These are phyloP conservation scores for Cercospora sp. DNA, from an alignment of 2,329 filamentous ascomycete species.

Conservation along the genomic window DNA sequence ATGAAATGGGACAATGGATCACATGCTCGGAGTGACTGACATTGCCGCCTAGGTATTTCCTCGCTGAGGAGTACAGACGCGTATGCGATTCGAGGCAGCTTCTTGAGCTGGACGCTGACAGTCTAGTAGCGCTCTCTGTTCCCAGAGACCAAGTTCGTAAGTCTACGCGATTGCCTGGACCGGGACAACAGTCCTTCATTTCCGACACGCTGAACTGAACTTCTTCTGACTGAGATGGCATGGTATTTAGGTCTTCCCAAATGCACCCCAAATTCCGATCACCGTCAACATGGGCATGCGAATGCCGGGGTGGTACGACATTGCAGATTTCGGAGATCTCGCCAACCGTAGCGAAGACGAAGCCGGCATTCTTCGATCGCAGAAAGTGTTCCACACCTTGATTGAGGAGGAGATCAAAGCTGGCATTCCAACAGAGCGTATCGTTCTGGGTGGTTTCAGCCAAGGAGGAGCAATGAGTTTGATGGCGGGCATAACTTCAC, in stretches of 20 bases:
- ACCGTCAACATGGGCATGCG: slow-evolving; percentile 66
- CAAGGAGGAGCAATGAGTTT: slow-evolving; percentile 87
- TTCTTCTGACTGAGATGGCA: slow-evolving; percentile 41
- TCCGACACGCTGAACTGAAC: neutral
- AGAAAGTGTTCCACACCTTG: slow-evolving; percentile 73
- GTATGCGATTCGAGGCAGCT: slow-evolving; percentile 49
- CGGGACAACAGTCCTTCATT: neutral
- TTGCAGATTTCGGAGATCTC: slow-evolving; percentile 55
- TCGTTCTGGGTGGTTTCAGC: slow-evolving; percentile 82
- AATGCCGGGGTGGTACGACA: slow-evolving; percentile 89
- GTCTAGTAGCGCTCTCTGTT: slow-evolving; percentile 56
- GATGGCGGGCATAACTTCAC: slow-evolving; percentile 73
- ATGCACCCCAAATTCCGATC: slow-evolving; percentile 63
- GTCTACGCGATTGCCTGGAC: neutral
- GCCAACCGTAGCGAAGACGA: slow-evolving; percentile 62
- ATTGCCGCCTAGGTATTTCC: slow-evolving; percentile 57
- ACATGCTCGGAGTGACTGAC: neutral
- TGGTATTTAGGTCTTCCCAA: slow-evolving; percentile 67
- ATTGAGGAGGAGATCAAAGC: slow-evolving; percentile 77
- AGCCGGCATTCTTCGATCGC: slow-evolving; percentile 69
- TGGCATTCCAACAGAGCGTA: slow-evolving; percentile 77
- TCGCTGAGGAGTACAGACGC: slow-evolving; percentile 84
- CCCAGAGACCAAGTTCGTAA: slow-evolving; percentile 72
- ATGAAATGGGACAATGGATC: neutral
- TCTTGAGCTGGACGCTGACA: neutral